These are phyloP conservation scores for Paratrimastix pyriformis DNA, from an alignment of 78 protist species.

Conservation along the genomic window DNA sequence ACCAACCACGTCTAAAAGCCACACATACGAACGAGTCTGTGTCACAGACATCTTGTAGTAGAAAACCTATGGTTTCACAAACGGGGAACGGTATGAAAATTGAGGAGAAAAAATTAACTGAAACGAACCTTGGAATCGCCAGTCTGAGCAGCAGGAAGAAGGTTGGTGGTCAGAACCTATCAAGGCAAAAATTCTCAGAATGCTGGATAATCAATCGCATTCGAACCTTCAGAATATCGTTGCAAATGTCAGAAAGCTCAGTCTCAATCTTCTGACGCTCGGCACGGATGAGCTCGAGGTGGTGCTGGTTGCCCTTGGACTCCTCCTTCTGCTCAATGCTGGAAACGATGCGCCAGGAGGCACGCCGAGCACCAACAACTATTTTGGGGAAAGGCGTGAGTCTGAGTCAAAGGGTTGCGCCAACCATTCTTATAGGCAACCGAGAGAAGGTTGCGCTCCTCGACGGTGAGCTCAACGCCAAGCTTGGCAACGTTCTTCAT, in stretches of 20 bases:
- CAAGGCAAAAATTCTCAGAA: background rate
- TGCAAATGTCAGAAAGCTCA: conserved; percentile 43
- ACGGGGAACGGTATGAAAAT: too few relatives aligned
- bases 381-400: too few relatives aligned
- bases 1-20: too few relatives aligned
- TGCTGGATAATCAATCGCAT: too few relatives aligned
- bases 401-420: too few relatives aligned
- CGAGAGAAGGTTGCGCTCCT: conserved; percentile 93
- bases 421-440: conserved; percentile 99
- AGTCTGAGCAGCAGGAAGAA: conserved; percentile 1
- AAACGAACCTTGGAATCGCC: conserved; percentile 45
- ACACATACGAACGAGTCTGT: background rate
- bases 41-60: conserved; percentile 34
- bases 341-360: conserved; percentile 91
- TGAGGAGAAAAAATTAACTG: too few relatives aligned
- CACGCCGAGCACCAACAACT: conserved; percentile 95
- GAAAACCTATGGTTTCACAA: too few relatives aligned
- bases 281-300: conserved; percentile 31
- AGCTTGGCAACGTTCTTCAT: conserved; percentile 80
- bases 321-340: conserved; percentile 70
- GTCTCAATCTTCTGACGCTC: conserved; percentile 8
- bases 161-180: conserved; percentile 5
- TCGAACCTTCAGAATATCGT: conserved; percentile 3
- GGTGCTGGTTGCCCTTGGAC: conserved; percentile 46
- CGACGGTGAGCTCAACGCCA: conserved; percentile 77